Conservation (phyloP, 441 rosid species). For the Lepidium campestre region DNA sequence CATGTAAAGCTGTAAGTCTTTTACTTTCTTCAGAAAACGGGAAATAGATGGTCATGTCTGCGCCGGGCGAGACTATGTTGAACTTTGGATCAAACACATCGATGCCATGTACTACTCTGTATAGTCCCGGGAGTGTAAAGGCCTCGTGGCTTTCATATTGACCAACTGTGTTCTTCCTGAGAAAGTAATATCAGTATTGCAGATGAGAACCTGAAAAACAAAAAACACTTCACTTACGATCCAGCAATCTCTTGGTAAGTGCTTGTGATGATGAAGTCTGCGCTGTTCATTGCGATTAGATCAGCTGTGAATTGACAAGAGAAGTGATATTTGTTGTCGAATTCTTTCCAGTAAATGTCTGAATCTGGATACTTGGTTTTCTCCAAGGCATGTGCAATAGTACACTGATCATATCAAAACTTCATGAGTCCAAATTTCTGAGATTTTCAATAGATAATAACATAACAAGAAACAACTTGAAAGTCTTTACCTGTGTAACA, state of each 20-base stretch:
- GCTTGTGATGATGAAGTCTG: conserved; percentile 94
- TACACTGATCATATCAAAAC: conserved; percentile 58
- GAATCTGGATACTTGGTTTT: conserved; percentile 97
- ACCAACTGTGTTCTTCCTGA: conserved; percentile 89
- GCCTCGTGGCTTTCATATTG: conserved; percentile 90
- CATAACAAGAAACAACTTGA: neutral
- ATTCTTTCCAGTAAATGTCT: conserved; percentile 90
- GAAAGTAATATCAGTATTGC: neutral
- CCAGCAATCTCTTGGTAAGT: conserved; percentile 98
- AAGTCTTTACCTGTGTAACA: conserved; percentile 60
- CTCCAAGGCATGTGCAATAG: conserved; percentile 98
- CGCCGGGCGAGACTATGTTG: conserved; percentile 93
- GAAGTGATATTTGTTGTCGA: conserved; percentile 85
- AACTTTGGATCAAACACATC: conserved; percentile 95
- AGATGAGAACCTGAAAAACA: neutral
- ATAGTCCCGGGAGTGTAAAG: conserved; percentile 92
- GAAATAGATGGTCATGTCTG: conserved; percentile 86
- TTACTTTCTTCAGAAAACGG: conserved; percentile 52
- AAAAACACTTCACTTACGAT: conserved; percentile 49
- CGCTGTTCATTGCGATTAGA: conserved; percentile 86
- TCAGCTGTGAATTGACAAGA: conserved; percentile 97
- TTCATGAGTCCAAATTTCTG: neutral
- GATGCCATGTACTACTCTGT: conserved; percentile 85
- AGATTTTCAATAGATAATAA: neutral
- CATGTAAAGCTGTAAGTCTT: conserved; percentile 79